These are phyloP conservation scores for Setaria viridis DNA, from an alignment of 202 grass and related monocot species.

Conservation along the genomic window DNA sequence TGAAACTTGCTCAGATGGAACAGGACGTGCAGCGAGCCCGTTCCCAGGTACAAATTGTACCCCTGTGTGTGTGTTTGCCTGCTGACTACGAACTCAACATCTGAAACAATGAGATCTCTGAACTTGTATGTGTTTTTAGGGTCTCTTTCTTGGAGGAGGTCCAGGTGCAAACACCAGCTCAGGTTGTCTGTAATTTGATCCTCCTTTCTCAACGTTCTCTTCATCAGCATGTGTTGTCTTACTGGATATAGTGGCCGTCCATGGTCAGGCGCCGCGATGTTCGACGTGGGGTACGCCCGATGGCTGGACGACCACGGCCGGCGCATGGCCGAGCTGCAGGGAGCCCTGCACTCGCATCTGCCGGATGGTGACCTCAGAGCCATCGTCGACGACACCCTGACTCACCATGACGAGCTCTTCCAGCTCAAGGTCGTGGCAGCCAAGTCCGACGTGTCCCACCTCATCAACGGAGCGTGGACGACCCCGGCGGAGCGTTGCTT, in stretches of 20 bases:
- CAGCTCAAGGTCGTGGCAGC: constrained; percentile 55
- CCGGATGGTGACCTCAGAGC: constrained; percentile 70
- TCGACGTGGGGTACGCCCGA: constrained; percentile 69
- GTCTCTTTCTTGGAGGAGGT: constrained; percentile 67
- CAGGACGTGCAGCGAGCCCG: constrained; percentile 75
- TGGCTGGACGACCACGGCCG: constrained; percentile 73
- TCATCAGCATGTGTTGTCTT: neutral
- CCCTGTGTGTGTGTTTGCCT: neutral
- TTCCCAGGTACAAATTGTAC: constrained; percentile 59
- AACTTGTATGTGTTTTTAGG: constrained; percentile 50
- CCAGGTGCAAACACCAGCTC: constrained; percentile 65
- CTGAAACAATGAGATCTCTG: constrained; percentile 21
- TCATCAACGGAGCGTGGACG: constrained; percentile 81
- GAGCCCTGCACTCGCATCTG: constrained; percentile 58
- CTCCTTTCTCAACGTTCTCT: neutral
- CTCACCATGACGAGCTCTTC: constrained; percentile 79
- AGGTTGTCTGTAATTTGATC: constrained; percentile 55
- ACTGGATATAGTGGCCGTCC: neutral
- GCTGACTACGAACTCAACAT: constrained; percentile 2
- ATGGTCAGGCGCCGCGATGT: constrained; percentile 56
- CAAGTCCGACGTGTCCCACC: constrained; percentile 79
- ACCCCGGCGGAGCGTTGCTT: constrained; percentile 78
- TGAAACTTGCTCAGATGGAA: constrained; percentile 80
- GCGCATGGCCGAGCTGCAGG: constrained; percentile 63
- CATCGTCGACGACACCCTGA: constrained; percentile 64